A percentile compares a stretch with the other conserved stretches of the same genome.
phyloP scores from a whole-genome alignment of 768 basidiomycete genomes.

The Suillus luteus region DNA sequence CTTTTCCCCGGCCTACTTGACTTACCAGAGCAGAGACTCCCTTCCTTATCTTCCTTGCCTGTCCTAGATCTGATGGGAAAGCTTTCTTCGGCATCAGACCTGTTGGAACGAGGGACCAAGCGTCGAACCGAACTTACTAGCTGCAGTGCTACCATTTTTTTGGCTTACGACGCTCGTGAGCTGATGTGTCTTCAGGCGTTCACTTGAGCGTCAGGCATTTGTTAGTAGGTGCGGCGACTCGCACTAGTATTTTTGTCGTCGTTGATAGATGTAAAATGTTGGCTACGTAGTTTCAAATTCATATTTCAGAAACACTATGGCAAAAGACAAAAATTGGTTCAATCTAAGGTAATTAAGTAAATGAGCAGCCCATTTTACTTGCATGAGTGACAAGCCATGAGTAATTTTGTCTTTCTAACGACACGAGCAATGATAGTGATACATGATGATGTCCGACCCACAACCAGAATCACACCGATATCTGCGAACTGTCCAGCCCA shows the following conservation, averaged over 20 bases:
- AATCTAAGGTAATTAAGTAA: slow-evolving; percentile 3
- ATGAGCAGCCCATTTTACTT: slow-evolving; percentile 1
- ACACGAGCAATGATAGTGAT: slow-evolving; percentile 1
- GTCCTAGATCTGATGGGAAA: slow-evolving; percentile 68
- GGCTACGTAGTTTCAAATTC: background rate
- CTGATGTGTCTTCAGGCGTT: slow-evolving; percentile 21
- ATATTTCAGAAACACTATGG: background rate
- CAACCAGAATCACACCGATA: slow-evolving; percentile 42
- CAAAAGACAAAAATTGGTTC: background rate
- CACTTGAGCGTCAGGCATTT: background rate
- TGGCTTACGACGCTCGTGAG: slow-evolving; percentile 27
- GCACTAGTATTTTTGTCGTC: background rate
- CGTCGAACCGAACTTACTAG: slow-evolving; percentile 38
- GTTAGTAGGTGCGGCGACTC: too few relatives aligned
- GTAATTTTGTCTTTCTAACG: slow-evolving; percentile 9
- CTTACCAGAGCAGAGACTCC: slow-evolving; percentile 55
- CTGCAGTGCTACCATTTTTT: slow-evolving; percentile 11
- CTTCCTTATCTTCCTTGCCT: slow-evolving; percentile 58
- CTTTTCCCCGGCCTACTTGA: slow-evolving; percentile 47
- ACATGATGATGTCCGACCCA: background rate
- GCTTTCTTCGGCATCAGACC: slow-evolving; percentile 36
- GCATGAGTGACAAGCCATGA: background rate
- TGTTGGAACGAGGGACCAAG: slow-evolving; percentile 37
- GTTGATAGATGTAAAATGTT: background rate
- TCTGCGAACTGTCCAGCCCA: slow-evolving; percentile 73